Evolutionary conservation across 768 basidiomycete genomes (phyloP).

Genomic region (Suillus tomentosus): DNA sequence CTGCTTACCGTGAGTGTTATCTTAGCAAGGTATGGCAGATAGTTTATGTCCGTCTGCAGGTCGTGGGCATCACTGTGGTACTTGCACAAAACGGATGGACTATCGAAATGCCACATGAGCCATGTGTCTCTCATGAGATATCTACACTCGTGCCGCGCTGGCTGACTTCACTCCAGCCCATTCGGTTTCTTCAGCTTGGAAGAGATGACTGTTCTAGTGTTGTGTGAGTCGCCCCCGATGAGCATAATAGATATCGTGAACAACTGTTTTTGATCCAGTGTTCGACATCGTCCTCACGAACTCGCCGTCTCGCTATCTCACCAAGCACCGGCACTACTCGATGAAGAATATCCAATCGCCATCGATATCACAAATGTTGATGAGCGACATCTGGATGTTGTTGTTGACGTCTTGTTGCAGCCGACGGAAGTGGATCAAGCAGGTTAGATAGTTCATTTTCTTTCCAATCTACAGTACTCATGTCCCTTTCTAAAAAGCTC

Average conservation of each 20-base stretch:
- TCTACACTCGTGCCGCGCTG: conserved; percentile 43
- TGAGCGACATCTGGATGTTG: conserved; percentile 64
- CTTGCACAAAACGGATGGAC: conserved; percentile 67
- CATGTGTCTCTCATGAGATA: conserved; percentile 39
- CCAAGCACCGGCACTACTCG: conserved; percentile 70
- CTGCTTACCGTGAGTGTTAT: conserved; percentile 52
- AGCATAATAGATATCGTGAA: conserved; percentile 5
- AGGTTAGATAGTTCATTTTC: conserved; percentile 41
- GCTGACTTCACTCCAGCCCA: conserved; percentile 58
- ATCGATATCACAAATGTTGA: conserved; percentile 75
- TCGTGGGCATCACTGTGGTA: conserved; percentile 51
- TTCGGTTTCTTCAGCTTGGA: conserved; percentile 52
- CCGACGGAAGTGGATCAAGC: conserved; percentile 77
- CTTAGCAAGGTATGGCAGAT: conserved; percentile 4
- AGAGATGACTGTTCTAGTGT: conserved; percentile 49
- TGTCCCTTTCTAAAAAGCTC: conserved; percentile 41
- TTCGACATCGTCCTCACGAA: conserved; percentile 63
- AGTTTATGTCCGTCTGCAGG: conserved; percentile 16
- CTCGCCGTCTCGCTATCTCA: conserved; percentile 60
- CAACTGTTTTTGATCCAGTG: conserved; percentile 37
- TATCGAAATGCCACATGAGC: conserved; percentile 60
- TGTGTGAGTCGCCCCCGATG: conserved; percentile 39
- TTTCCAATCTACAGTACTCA: background rate
- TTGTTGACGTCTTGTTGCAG: conserved; percentile 76
- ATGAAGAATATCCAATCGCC: conserved; percentile 76